Base-by-base conservation (phyloP, 352 stramenopile species). In the Phytophthora sansomeana region DNA sequence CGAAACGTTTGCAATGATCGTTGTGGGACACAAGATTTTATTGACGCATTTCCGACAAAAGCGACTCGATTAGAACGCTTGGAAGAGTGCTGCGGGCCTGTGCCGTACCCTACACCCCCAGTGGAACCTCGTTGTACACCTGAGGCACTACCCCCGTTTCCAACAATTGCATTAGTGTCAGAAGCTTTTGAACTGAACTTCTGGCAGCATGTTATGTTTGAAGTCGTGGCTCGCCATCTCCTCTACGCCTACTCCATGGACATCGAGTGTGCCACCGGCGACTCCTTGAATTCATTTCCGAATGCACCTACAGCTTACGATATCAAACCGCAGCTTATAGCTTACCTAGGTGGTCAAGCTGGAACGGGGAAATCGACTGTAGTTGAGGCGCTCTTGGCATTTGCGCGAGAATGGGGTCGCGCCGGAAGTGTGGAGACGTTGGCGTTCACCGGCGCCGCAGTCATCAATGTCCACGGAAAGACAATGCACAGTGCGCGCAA, bases 201-300 rank as follows among this genome's bases (percentile, higher is more conserved):
- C 19, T 76, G 59, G 63, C 63, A 80, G 21, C 68, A 80, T 19
- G 44, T 56, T 0, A 52, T 64, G 0, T 75, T 80, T 16, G 68
- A 75, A 28, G 30, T 58, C 16, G 9, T 41, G 8, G 63, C 72
- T 7, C 50, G 67, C 4, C 67, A 77, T 21, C 30, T 80, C 4
- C 39, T 80, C 0, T 68, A 60, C 8, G 39, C 42, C 0, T 75
- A 74, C 29, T 59, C 44, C 0, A 30, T 13, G 10, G 69, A 75
- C 24, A 58, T 68, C 21, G 39, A 38, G 1, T 29, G 10, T 13
- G 41, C 39, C 16, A 28, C n/a, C 3, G 41, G 41, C 16, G 7
- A 4, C 28, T n/a, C n/a, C 16, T 29, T 47, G 17, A 29, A 24
- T 47, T 47, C 41, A 3, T 30, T 17, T 4, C 41, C 28, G 6